Percentiles rank a stretch among this genome's conserved stretches.
phyloP scores from a whole-genome alignment of 495 filamentous ascomycete species.

The Aspergillus ellipticus region DNA sequence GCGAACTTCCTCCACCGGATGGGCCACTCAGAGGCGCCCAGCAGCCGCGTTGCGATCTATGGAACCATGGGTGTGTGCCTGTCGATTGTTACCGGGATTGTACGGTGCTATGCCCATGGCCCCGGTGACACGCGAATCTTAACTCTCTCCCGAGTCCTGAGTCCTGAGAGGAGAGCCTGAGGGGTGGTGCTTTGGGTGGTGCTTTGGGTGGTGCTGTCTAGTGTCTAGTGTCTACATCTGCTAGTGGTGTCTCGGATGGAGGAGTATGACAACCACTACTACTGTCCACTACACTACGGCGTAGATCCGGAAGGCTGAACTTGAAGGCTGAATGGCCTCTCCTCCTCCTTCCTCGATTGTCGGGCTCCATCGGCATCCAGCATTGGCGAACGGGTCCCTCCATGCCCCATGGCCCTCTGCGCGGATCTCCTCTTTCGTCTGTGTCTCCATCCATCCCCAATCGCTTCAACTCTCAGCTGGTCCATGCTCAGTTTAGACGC shows the following conservation, averaged over 20 bases:
- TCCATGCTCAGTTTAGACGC: constrained; percentile 11
- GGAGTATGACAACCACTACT: too few species aligned
- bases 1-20: not conserved
- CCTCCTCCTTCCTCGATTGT: not conserved
- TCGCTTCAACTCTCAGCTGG: constrained; percentile 2
- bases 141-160: too few species aligned
- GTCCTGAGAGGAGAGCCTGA: too few species aligned
- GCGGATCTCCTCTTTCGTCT: not conserved
- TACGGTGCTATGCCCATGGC: constrained; percentile 6
- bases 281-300: too few species aligned
- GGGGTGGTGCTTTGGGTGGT: not conserved
- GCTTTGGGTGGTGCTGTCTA: not conserved
- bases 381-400: not conserved
- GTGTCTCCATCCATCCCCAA: not conserved
- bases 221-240: too few species aligned
- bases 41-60: constrained; percentile 3
- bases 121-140: not conserved
- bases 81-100: constrained; percentile 28
- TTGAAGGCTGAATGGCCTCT: too few species aligned
- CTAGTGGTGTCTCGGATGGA: too few species aligned
- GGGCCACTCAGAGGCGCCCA: not conserved
- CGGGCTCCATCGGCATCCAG: not conserved
- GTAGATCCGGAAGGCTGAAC: too few species aligned
- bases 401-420: not conserved
- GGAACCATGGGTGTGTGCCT: constrained; percentile 20